Percentiles rank a stretch among this genome's conserved stretches.
Conservation (phyloP, 768 basidiomycete genomes). For the Lentinula lateritia region DNA sequence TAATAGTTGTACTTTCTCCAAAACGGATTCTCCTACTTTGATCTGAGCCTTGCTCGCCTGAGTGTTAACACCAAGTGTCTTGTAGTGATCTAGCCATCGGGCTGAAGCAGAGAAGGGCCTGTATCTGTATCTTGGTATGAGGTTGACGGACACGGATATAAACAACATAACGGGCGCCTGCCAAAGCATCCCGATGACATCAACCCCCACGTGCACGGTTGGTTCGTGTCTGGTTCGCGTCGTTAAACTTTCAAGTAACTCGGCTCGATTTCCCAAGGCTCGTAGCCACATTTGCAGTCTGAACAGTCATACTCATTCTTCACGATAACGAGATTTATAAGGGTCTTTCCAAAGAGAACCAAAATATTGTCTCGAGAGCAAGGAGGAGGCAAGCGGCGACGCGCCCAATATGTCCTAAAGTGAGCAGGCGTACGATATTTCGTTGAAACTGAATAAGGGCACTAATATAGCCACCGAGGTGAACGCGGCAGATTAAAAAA, state of each 20-base stretch:
- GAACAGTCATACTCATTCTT: neutral
- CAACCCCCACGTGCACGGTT: neutral
- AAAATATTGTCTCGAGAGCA: too few relatives aligned
- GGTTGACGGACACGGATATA: neutral
- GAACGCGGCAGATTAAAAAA: neutral
- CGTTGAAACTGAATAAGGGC: too few relatives aligned
- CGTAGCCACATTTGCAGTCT: neutral
- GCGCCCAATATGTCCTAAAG: neutral
- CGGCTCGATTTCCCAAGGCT: neutral
- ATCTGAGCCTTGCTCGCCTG: constrained; percentile 37
- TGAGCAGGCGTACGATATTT: too few relatives aligned
- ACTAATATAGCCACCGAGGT: neutral
- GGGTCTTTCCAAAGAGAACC: too few relatives aligned
- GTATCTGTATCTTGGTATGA: neutral
- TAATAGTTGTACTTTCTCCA: neutral
- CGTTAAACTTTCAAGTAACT: neutral
- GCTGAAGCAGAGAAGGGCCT: constrained; percentile 20
- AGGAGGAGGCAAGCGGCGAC: neutral
- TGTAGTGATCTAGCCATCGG: constrained; percentile 27
- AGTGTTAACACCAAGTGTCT: constrained; percentile 32
- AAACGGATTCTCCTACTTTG: constrained; percentile 22
- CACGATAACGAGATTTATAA: neutral
- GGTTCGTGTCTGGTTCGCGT: neutral
- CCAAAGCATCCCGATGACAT: neutral
- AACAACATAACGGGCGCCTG: neutral